phyloP scores from a whole-genome alignment of 257 asterid genomes.

The Fraxinus americana region DNA sequence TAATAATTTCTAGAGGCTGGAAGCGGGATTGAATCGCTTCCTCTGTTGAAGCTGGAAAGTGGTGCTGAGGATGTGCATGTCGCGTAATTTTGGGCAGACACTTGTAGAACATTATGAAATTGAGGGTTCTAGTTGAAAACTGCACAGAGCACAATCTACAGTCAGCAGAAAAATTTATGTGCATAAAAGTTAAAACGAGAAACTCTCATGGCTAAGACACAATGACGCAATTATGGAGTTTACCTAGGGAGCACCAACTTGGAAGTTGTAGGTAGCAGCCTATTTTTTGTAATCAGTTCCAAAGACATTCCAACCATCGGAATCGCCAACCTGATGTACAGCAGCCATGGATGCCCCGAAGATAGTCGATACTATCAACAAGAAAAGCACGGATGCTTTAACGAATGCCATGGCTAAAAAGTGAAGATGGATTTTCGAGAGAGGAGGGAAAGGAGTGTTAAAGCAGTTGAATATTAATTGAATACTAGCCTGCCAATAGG shows the following conservation, averaged over 20 bases:
- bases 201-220: too few relatives aligned
- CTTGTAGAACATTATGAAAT: conserved; percentile 27
- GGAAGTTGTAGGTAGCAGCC: conserved; percentile 7
- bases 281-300: neutral
- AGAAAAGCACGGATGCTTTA: too few relatives aligned
- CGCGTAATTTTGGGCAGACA: neutral
- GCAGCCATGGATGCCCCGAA: neutral
- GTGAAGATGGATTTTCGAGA: neutral
- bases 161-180: neutral
- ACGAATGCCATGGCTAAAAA: neutral
- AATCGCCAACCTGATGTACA: conserved; percentile 14
- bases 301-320: conserved; percentile 9
- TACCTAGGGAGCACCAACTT: conserved; percentile 16
- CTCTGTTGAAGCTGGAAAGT: conserved; percentile 12
- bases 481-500: neutral
- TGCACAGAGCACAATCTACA: conserved; percentile 2
- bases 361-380: neutral
- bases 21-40: conserved; percentile 13
- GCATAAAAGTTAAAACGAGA: too few relatives aligned
- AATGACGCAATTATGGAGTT: neutral
- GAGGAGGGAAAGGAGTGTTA: neutral
- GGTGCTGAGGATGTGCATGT: conserved; percentile 16
- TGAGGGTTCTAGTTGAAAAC: conserved; percentile 13
- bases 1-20: neutral
- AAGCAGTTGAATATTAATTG: neutral